Conservation (phyloP, 371 early-diverging fungal genomes). For the Circinella minor region DNA sequence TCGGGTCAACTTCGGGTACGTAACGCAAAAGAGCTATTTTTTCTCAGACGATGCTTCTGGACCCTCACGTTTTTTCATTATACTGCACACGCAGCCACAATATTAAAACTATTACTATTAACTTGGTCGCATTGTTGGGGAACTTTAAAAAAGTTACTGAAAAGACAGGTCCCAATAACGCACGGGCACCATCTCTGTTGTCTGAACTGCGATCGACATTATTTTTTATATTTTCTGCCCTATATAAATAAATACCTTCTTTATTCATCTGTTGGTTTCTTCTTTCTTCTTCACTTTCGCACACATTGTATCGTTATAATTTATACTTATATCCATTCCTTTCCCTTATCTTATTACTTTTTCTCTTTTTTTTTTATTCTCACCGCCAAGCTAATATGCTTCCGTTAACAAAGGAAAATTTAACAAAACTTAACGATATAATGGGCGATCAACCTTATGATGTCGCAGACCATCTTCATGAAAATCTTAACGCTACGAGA, state of each 20-base stretch:
- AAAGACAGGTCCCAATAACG: not conserved
- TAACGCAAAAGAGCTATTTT: not conserved
- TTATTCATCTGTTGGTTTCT: not conserved
- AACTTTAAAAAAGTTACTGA: not conserved
- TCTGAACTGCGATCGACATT: constrained; percentile 4
- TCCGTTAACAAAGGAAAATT: not conserved
- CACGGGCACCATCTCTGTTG: constrained; percentile 7
- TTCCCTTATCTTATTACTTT: not conserved
- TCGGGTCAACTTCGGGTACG: not conserved
- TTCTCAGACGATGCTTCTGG: constrained; percentile 5
- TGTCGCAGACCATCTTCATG: not conserved
- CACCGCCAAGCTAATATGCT: not conserved
- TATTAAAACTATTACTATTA: no score
- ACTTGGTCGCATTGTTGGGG: constrained; percentile 1
- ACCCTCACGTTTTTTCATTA: not conserved
- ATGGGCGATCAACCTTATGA: not conserved
- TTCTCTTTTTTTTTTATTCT: no score
- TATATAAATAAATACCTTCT: not conserved
- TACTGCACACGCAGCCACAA: not conserved
- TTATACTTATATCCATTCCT: not conserved
- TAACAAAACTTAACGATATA: not conserved
- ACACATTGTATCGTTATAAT: not conserved
- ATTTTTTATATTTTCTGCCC: not conserved
- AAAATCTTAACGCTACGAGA: not conserved
- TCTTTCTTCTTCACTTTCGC: not conserved